Base-by-base conservation (phyloP, 257 asterid species). In the Solanum paucissectum region DNA sequence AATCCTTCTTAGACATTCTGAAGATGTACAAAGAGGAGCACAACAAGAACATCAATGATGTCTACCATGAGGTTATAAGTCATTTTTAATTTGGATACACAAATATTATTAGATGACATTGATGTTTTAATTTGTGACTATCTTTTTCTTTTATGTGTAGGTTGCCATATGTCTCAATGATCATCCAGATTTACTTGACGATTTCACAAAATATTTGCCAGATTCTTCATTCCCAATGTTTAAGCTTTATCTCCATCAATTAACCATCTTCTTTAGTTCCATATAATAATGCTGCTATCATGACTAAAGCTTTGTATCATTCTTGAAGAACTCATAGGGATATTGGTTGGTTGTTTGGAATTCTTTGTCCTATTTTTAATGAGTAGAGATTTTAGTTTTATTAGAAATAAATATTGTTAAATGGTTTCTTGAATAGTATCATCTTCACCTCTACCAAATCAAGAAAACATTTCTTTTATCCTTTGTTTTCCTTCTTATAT, bases 1-100 rank as follows among this genome's bases (percentile, higher is more conserved):
- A 97, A 92, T 94, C 98, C 14, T 97, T 97, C 94, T 94, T 96
- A 60, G 99, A 95, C 91, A 94, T 97, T 91, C 90, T 97, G 92
- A 96, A 94, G 89, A 96, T 93, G 99, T 96, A 96, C 76, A 89
- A 99, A 46, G 94, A 97, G 90, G 99, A 94, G 85, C 96, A 95
- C 93, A 97, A 96, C 23, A 52, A 52, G 92, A 94, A 96, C 87
- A 96, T 96, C 74, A 89, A 91, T 62, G 99, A 95, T 88, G 98
- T 97, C 84, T 95, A 97, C 93, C 94, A 93, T 87, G 99, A 97
- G 98, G 99, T 66, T 18, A 25, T 66, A n/a, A 25, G 12, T 3
- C 34, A 76, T 13, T 81, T 33, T 52, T 7, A 83, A 40, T 71
- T 32, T 7, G 42, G 21, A 14, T 77, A 44, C 16, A 44, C 5